A percentile compares a stretch with the other conserved stretches of the same genome.
These are phyloP conservation scores for Penicillium sp. DNA, from an alignment of 2,329 filamentous ascomycete species.

Conservation along the genomic window DNA sequence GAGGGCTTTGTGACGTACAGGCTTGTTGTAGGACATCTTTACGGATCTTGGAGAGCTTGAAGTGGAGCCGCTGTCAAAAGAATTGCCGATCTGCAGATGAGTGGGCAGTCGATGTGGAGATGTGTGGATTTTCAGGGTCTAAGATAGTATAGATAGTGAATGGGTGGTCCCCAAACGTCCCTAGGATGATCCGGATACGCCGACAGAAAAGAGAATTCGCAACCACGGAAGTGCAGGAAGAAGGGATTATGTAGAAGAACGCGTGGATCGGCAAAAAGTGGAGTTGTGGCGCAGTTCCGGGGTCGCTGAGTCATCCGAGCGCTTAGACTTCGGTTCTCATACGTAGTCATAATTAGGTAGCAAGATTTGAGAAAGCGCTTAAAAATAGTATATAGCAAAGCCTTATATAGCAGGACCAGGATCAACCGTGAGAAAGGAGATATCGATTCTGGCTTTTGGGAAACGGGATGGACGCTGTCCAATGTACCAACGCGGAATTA, in stretches of 20 bases:
- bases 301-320: neutral
- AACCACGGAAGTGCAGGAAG: neutral
- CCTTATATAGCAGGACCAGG: neutral
- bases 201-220: neutral
- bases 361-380: neutral
- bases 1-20: slow-evolving; percentile 23
- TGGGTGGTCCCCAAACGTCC: neutral
- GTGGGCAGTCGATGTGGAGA: neutral
- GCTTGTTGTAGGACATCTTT: slow-evolving; percentile 36
- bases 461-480: slow-evolving; percentile 16
- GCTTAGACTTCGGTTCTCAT: neutral
- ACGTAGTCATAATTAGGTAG: neutral
- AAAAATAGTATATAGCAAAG: neutral
- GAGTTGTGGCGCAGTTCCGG: slow-evolving; percentile 15
- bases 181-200: neutral
- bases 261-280: slow-evolving; percentile 16
- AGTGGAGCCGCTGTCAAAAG: slow-evolving; percentile 8
- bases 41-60: neutral
- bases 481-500: slow-evolving; percentile 19
- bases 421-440: neutral
- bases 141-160: neutral
- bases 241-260: slow-evolving; percentile 6
- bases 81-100: slow-evolving; percentile 3
- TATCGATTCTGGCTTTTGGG: slow-evolving; percentile 16
- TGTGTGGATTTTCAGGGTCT: neutral